These are phyloP conservation scores for Chlamydomonas sp. DNA, from an alignment of 139 green algal genomes.

Conservation along the genomic window DNA sequence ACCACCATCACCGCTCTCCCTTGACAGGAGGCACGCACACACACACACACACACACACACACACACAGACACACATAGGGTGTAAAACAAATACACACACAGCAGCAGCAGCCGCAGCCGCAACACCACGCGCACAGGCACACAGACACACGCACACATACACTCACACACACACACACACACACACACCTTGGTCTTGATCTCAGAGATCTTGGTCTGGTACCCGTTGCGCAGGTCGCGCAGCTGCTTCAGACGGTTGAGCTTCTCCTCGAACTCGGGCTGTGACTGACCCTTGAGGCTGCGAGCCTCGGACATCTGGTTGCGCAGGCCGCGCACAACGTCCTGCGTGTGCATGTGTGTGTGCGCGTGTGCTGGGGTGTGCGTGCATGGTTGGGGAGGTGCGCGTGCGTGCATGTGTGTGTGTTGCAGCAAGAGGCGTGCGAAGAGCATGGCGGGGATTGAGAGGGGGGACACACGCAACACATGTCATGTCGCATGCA, in stretches of 20 bases:
- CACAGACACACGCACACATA: no score
- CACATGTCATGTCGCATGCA: neutral
- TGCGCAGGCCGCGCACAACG: constrained; percentile 32
- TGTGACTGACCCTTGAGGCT: constrained; percentile 33
- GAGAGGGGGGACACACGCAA: neutral
- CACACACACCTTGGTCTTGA: constrained; percentile 11
- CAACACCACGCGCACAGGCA: no score
- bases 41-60: constrained; percentile 6
- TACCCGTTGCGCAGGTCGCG: constrained; percentile 24
- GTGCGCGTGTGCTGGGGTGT: no score
- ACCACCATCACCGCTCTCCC: no score
- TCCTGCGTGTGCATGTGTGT: no score
- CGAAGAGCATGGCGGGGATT: neutral
- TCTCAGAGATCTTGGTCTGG: neutral
- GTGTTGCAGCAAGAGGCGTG: neutral
- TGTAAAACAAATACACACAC: no score
- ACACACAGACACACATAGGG: constrained; percentile 2
- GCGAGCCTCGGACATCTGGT: constrained; percentile 31
- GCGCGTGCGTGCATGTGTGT: no score
- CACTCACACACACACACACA: no score
- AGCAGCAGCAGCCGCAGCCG: no score
- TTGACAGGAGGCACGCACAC: no score
- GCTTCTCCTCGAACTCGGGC: constrained; percentile 54
- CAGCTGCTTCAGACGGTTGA: constrained; percentile 35
- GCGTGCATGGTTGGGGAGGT: no score